Percentiles rank a stretch among this genome's conserved stretches.
Evolutionary conservation across 2,329 filamentous ascomycete genomes (phyloP).

Genomic region (Exserohilum turcica): DNA sequence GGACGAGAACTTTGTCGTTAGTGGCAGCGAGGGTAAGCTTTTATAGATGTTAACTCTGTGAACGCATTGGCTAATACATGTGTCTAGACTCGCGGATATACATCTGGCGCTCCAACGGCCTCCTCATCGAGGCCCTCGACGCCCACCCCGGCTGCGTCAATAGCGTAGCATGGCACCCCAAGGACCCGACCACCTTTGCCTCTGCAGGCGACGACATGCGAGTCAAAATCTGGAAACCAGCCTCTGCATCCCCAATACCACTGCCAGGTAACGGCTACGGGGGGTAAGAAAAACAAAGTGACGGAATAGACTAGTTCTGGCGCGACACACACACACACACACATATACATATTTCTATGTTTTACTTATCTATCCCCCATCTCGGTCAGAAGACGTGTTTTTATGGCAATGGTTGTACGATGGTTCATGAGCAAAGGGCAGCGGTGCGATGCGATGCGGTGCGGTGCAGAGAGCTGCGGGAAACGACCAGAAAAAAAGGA

Average conservation of each 20-base stretch:
- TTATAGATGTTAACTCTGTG: background rate
- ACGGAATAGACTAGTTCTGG: too few species aligned
- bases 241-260: constrained; percentile 17
- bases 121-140: constrained; percentile 73
- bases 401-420: background rate
- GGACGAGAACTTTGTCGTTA: constrained; percentile 87
- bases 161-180: constrained; percentile 86
- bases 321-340: too few species aligned
- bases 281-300: constrained; percentile 15
- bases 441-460: too few species aligned
- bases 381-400: too few species aligned
- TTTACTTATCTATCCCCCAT: too few species aligned
- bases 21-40: constrained; percentile 81
- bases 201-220: constrained; percentile 86
- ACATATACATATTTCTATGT: too few species aligned
- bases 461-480: background rate
- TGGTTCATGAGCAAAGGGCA: too few species aligned
- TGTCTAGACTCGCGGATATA: constrained; percentile 69
- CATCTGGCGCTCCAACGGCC: constrained; percentile 88
- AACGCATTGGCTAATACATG: background rate
- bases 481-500: background rate
- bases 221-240: constrained; percentile 73
- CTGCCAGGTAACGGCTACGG: constrained; percentile 30
- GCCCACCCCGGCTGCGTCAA: constrained; percentile 84
- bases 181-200: constrained; percentile 81